Evolutionary conservation across 1,139 yeast genomes (phyloP).

Genomic region (Blastobotrys capitulatus): DNA sequence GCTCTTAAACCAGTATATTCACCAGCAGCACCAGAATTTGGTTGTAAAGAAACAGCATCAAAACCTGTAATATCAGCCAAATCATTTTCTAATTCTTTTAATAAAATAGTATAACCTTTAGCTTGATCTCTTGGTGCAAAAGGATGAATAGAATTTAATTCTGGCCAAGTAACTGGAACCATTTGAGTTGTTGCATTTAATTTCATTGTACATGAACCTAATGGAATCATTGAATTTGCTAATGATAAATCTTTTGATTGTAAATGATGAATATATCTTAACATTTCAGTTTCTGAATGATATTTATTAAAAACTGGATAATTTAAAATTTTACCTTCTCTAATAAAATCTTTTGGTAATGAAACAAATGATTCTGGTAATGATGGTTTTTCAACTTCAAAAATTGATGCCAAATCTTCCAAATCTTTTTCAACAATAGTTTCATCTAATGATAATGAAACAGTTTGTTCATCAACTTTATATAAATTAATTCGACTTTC

Average conservation of each 20-base stretch:
- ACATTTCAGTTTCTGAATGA: conserved; percentile 92
- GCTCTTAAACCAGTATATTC: conserved; percentile 92
- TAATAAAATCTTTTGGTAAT: conserved; percentile 49
- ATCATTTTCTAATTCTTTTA: conserved; percentile 74
- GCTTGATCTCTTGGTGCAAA: conserved; percentile 89
- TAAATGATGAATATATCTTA: conserved; percentile 79
- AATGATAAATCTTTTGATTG: conserved; percentile 88
- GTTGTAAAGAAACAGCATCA: conserved; percentile 86
- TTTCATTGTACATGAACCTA: conserved; percentile 98
- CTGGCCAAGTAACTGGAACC: conserved; percentile 94
- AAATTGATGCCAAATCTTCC: conserved; percentile 49
- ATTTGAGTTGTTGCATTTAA: conserved; percentile 91
- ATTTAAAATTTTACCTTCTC: conserved; percentile 60
- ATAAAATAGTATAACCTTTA: conserved; percentile 69
- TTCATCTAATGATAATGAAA: conserved; percentile 82
- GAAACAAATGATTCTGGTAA: conserved; percentile 20
- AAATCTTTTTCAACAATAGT: conserved; percentile 67
- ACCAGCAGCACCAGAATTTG: conserved; percentile 98
- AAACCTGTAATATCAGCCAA: conserved; percentile 94
- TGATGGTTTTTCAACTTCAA: conserved; percentile 24
- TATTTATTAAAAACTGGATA: conserved; percentile 80
- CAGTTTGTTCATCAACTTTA: conserved; percentile 55
- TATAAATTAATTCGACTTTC: conserved; percentile 68
- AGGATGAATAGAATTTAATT: conserved; percentile 82
- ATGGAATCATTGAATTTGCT: conserved; percentile 94